phyloP scores from a whole-genome alignment of 805 yeast genomes.

The Teunomyces atbi region DNA sequence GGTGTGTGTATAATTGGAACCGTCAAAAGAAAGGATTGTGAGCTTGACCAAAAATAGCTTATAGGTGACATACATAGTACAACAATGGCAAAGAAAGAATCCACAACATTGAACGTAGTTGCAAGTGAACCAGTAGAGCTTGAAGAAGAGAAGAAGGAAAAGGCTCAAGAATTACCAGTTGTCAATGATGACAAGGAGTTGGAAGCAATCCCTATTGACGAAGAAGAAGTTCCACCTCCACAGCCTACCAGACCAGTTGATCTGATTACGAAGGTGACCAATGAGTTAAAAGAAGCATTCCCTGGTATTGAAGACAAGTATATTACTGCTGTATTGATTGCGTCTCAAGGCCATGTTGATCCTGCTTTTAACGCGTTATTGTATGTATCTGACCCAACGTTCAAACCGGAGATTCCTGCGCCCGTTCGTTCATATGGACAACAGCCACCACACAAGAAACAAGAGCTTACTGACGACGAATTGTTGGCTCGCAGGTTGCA shows the following conservation, averaged over 20 bases:
- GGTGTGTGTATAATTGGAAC: neutral
- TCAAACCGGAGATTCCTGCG: constrained; percentile 51
- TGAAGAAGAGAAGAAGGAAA: constrained; percentile 13
- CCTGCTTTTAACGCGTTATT: constrained; percentile 87
- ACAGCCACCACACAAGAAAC: constrained; percentile 16
- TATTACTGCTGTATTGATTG: constrained; percentile 78
- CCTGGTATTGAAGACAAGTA: constrained; percentile 72
- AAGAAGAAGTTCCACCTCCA: constrained; percentile 29
- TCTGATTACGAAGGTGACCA: constrained; percentile 52
- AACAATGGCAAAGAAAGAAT: constrained; percentile 17
- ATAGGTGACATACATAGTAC: neutral
- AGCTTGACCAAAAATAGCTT: neutral
- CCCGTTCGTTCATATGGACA: constrained; percentile 11
- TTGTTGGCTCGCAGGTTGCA: constrained; percentile 78
- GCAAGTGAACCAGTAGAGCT: constrained; percentile 34
- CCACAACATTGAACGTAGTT: constrained; percentile 28
- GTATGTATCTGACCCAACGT: constrained; percentile 71
- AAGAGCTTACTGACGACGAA: constrained; percentile 61
- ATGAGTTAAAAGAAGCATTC: constrained; percentile 79
- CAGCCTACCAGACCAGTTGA: constrained; percentile 58
- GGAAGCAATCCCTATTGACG: constrained; percentile 4
- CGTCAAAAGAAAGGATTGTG: neutral
- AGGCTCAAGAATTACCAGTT: neutral
- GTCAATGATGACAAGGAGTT: neutral
- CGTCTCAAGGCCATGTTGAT: constrained; percentile 76